phyloP scores from a whole-genome alignment of 306 rosid genomes.

The Pterocarpus macrocarpus region DNA sequence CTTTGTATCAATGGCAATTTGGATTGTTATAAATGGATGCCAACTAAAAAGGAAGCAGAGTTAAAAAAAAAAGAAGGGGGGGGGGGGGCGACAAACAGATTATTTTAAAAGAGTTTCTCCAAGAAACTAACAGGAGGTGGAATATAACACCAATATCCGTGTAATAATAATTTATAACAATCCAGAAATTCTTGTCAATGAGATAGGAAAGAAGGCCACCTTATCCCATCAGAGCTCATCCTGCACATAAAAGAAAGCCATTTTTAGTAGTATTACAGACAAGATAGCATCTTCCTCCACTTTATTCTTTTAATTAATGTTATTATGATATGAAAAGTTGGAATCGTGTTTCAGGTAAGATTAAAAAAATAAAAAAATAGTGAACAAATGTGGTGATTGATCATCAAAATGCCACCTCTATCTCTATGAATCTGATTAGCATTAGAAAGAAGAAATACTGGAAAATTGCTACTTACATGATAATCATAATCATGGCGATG shows the following conservation, averaged over 20 bases:
- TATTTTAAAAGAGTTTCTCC: background rate
- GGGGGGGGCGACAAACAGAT: background rate
- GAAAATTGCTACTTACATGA: conserved; percentile 65
- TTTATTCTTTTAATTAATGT: background rate
- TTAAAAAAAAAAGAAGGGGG: too few species aligned
- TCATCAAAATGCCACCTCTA: conserved; percentile 21
- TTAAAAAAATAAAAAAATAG: background rate
- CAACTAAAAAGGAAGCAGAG: too few species aligned
- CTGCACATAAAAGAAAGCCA: conserved; percentile 60
- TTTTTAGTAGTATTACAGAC: conserved; percentile 10
- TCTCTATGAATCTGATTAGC: conserved; percentile 18
- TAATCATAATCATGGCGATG: conserved; percentile 61
- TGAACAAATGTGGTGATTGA: conserved; percentile 10
- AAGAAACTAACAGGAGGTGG: conserved; percentile 18
- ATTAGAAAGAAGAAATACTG: conserved; percentile 24
- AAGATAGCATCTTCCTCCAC: background rate
- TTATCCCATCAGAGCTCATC: conserved; percentile 71
- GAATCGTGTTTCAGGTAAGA: background rate
- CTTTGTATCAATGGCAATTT: background rate
- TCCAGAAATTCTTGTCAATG: conserved; percentile 20
- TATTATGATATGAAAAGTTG: conserved; percentile 6
- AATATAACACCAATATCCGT: background rate
- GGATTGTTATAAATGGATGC: background rate
- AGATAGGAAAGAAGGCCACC: background rate
- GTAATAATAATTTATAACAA: conserved; percentile 8